A percentile compares a stretch with the other conserved stretches of the same genome.
These are phyloP conservation scores for Leishmania amazonensis DNA, from an alignment of 208 protist genomes.

Conservation along the genomic window DNA sequence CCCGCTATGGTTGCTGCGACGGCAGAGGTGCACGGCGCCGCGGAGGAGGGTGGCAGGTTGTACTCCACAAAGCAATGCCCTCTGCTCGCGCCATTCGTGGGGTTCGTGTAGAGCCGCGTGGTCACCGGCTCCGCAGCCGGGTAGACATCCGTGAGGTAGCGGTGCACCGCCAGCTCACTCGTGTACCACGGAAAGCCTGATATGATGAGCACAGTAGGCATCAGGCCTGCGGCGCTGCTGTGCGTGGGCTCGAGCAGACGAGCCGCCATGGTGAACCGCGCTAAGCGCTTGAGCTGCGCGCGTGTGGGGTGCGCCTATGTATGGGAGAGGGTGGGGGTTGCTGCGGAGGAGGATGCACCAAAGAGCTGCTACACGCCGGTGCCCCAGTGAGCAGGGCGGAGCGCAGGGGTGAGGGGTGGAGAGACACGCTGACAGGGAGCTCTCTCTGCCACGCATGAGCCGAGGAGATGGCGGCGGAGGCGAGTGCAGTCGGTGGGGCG, in stretches of 20 bases:
- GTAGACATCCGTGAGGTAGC: slow-evolving; percentile 61
- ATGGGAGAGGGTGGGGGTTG: not conserved
- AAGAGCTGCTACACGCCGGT: too few relatives aligned
- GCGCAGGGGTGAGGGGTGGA: not conserved
- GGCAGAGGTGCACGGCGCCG: not conserved
- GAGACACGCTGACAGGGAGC: not conserved
- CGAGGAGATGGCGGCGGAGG: too few relatives aligned
- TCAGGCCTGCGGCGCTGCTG: slow-evolving; percentile 7
- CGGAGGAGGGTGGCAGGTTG: slow-evolving; percentile 19
- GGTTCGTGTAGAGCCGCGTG: slow-evolving; percentile 76
- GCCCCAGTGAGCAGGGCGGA: too few relatives aligned
- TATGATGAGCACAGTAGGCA: slow-evolving; percentile 69
- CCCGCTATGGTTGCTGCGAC: not conserved
- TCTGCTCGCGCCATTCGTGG: slow-evolving; percentile 72
- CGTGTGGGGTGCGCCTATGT: not conserved
- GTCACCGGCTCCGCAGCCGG: slow-evolving; percentile 45
- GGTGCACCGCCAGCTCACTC: slow-evolving; percentile 46
- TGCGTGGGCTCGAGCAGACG: slow-evolving; percentile 32
- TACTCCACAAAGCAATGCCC: slow-evolving; percentile 89
- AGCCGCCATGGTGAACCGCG: slow-evolving; percentile 12
- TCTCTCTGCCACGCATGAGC: too few relatives aligned
- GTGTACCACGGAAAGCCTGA: slow-evolving; percentile 82
- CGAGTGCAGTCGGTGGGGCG: too few relatives aligned
- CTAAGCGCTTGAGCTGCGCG: too few relatives aligned
- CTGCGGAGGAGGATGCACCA: not conserved